phyloP scores from a whole-genome alignment of 75 land plant genomes.

The Cryptomeria japonica region DNA sequence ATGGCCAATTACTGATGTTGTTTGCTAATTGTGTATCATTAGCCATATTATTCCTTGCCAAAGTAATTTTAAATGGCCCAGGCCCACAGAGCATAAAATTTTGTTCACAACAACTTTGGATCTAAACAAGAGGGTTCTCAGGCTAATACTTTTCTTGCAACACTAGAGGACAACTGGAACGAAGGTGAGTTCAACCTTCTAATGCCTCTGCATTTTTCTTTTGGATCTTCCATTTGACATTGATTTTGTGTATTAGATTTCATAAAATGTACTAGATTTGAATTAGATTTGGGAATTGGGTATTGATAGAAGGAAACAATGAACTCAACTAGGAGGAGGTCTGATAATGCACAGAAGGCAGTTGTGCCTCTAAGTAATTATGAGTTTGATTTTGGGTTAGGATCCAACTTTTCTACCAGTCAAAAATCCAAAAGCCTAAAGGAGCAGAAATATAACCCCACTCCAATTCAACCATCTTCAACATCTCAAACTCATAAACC shows the following conservation, averaged over 20 bases:
- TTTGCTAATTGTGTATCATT: too few relatives aligned
- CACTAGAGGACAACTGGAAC: not conserved
- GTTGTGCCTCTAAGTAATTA: constrained; percentile 45
- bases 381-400: constrained; percentile 60
- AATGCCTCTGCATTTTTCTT: not conserved
- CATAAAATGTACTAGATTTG: not conserved
- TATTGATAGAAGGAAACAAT: constrained; percentile 1
- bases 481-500: constrained; percentile 14
- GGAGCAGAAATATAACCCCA: constrained; percentile 30
- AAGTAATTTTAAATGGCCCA: not conserved
- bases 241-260: not conserved
- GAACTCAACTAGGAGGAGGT: constrained; percentile 3
- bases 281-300: not conserved
- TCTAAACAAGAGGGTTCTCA: not conserved
- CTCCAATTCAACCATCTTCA: not conserved
- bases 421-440: constrained; percentile 29
- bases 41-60: not conserved
- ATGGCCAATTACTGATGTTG: not conserved
- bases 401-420: constrained; percentile 22
- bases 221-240: not conserved
- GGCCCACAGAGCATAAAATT: not conserved
- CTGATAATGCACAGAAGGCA: constrained; percentile 28
- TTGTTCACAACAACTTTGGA: not conserved
- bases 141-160: not conserved
- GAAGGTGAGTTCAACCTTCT: not conserved